These are phyloP conservation scores for Colletotrichum scovillei DNA, from an alignment of 2,329 filamentous ascomycete genomes.

Conservation along the genomic window DNA sequence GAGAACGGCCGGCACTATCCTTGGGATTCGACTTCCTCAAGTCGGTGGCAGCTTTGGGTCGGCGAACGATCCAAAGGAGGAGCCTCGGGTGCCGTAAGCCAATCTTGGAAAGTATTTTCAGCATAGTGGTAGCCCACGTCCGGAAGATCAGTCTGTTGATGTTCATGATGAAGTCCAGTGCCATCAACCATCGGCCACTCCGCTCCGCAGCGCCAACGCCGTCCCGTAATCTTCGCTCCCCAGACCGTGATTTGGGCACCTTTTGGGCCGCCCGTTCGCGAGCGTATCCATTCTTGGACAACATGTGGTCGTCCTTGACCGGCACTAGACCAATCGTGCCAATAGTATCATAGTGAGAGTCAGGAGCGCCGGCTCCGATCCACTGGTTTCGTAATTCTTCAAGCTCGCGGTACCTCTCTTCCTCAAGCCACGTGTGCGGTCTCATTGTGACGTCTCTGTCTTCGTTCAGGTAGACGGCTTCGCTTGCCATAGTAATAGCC, in stretches of 20 bases:
- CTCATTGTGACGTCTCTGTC: conserved; percentile 80
- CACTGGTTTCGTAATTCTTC: conserved; percentile 68
- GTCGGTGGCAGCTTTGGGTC: conserved; percentile 44
- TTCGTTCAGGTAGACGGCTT: conserved; percentile 96
- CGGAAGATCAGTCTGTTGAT: conserved; percentile 75
- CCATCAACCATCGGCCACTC: conserved; percentile 82
- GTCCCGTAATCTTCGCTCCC: conserved; percentile 60
- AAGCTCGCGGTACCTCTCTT: conserved; percentile 83
- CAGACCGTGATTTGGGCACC: conserved; percentile 57
- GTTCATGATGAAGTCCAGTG: conserved; percentile 78
- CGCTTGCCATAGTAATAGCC: conserved; percentile 90
- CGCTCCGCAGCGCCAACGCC: conserved; percentile 85
- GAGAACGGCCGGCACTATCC: not conserved
- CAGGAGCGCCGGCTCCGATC: conserved; percentile 58
- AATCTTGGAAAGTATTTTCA: conserved; percentile 66
- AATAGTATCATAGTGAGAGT: conserved; percentile 62
- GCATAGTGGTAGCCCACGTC: conserved; percentile 65
- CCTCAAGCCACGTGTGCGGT: conserved; percentile 89
- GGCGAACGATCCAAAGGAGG: conserved; percentile 64
- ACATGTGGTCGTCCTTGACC: conserved; percentile 57
- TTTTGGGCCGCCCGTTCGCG: conserved; percentile 76
- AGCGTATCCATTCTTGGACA: conserved; percentile 70
- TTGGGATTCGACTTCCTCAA: conserved; percentile 25
- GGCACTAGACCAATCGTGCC: conserved; percentile 68
- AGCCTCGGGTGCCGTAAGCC: conserved; percentile 74